phyloP scores from a whole-genome alignment of 208 protist genomes.

The Acanthamoeba royreba region DNA sequence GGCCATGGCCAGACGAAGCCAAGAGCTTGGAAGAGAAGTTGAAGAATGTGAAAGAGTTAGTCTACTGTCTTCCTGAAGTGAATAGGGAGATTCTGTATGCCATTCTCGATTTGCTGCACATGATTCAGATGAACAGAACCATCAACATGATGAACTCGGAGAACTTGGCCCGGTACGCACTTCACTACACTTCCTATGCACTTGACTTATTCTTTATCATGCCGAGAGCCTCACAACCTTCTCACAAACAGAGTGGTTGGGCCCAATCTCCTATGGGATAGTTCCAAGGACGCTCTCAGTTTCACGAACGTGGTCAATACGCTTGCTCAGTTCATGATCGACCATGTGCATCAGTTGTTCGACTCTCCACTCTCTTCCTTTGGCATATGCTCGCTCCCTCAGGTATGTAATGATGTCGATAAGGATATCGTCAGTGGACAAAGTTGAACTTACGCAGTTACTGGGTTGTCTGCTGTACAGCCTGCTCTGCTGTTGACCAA shows the following conservation, averaged over 20 bases:
- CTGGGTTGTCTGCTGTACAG: background rate
- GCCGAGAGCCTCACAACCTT: no score
- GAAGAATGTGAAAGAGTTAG: background rate
- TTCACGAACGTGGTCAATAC: background rate
- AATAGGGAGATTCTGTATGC: conserved; percentile 17
- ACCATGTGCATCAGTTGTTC: conserved; percentile 10
- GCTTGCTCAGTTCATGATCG: conserved; percentile 26
- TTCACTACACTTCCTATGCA: background rate
- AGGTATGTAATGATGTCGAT: no score
- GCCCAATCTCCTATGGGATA: conserved; percentile 31
- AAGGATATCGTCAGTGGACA: no score
- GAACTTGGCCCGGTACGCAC: background rate
- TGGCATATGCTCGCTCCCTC: background rate
- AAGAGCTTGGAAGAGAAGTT: background rate
- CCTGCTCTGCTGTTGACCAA: conserved; percentile 10
- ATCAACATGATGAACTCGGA: conserved; percentile 46
- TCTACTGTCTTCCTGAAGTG: conserved; percentile 30
- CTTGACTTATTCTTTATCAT: background rate
- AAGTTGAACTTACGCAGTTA: background rate
- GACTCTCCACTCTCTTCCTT: background rate
- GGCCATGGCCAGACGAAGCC: no score
- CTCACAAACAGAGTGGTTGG: background rate
- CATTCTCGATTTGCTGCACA: background rate
- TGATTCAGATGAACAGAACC: conserved; percentile 9
- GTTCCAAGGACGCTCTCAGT: background rate